Evolutionary conservation across 495 filamentous ascomycete genomes (phyloP).

Genomic region (Lasiosphaeris hirsuta): DNA sequence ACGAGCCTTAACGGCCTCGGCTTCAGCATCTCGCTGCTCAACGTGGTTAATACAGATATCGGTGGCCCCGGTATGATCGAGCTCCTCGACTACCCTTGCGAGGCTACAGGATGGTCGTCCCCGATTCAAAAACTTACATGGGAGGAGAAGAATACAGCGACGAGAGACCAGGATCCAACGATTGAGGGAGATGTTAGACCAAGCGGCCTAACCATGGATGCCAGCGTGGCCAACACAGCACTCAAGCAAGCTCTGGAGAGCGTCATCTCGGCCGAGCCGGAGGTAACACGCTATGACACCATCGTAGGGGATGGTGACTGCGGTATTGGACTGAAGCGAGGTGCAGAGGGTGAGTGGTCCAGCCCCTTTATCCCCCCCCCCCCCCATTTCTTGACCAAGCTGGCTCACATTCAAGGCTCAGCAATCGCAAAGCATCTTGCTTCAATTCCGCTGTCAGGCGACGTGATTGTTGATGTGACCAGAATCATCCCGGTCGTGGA

Average conservation of each 20-base stretch:
- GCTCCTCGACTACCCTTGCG: slow-evolving; percentile 78
- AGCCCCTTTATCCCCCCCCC: too few species aligned
- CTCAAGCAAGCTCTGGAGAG: slow-evolving; percentile 65
- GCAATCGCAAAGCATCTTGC: slow-evolving; percentile 68
- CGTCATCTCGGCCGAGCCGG: slow-evolving; percentile 73
- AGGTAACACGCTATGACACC: slow-evolving; percentile 86
- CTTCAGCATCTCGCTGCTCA: slow-evolving; percentile 84
- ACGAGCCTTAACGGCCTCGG: slow-evolving; percentile 91
- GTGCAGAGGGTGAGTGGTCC: slow-evolving; percentile 66
- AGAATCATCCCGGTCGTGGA: slow-evolving; percentile 84
- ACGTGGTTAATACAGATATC: slow-evolving; percentile 74
- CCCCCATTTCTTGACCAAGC: not conserved
- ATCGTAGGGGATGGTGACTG: slow-evolving; percentile 96
- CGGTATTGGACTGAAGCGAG: slow-evolving; percentile 82
- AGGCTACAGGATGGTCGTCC: slow-evolving; percentile 81
- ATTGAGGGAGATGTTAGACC: slow-evolving; percentile 49
- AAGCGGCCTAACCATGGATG: slow-evolving; percentile 71
- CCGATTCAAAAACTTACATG: slow-evolving; percentile 63
- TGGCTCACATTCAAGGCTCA: slow-evolving; percentile 18
- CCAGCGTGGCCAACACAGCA: slow-evolving; percentile 50
- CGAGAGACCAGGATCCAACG: slow-evolving; percentile 36
- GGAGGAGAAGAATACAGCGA: slow-evolving; percentile 49
- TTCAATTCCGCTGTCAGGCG: slow-evolving; percentile 54
- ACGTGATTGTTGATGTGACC: slow-evolving; percentile 68
- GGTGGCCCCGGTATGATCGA: slow-evolving; percentile 79